Evolutionary conservation across 805 yeast species (phyloP).

Genomic region (Pachysolen tannophilus): DNA sequence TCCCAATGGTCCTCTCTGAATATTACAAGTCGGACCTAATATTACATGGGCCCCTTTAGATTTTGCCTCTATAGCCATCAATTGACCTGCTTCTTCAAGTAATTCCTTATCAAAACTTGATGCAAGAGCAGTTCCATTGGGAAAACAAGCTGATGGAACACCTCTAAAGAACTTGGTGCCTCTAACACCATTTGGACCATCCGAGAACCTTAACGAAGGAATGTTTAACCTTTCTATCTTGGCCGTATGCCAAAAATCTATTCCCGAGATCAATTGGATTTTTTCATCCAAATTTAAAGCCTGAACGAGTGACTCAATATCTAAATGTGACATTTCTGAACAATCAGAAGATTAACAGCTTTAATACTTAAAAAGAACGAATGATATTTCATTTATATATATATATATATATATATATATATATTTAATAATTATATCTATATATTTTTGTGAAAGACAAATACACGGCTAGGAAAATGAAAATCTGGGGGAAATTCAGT

Average conservation of each 20-base stretch:
- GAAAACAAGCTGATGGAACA: constrained; percentile 34
- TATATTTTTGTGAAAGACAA: too few species aligned
- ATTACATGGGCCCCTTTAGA: constrained; percentile 31
- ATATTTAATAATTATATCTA: too few species aligned
- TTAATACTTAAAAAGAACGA: too few species aligned
- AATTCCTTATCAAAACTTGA: constrained; percentile 33
- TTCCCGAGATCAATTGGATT: constrained; percentile 22
- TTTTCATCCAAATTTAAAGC: constrained; percentile 23
- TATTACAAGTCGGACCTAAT: constrained; percentile 28
- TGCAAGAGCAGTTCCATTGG: constrained; percentile 39
- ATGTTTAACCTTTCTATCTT: constrained; percentile 27
- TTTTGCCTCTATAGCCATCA: constrained; percentile 35
- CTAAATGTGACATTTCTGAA: too few species aligned
- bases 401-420: too few species aligned
- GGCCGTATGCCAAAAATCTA: constrained; percentile 32
- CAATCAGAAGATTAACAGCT: too few species aligned
- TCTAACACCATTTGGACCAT: constrained; percentile 41
- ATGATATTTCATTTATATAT: too few species aligned
- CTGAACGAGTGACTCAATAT: constrained; percentile 11
- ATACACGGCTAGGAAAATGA: too few species aligned
- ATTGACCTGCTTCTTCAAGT: constrained; percentile 26
- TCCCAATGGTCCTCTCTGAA: constrained; percentile 34
- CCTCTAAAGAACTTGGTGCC: constrained; percentile 32
- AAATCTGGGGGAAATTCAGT: too few species aligned
- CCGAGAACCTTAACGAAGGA: constrained; percentile 39